A percentile compares a stretch with the other conserved stretches of the same genome.
phyloP scores from a whole-genome alignment of 768 basidiomycete species.

The Tephrocybe sp. region DNA sequence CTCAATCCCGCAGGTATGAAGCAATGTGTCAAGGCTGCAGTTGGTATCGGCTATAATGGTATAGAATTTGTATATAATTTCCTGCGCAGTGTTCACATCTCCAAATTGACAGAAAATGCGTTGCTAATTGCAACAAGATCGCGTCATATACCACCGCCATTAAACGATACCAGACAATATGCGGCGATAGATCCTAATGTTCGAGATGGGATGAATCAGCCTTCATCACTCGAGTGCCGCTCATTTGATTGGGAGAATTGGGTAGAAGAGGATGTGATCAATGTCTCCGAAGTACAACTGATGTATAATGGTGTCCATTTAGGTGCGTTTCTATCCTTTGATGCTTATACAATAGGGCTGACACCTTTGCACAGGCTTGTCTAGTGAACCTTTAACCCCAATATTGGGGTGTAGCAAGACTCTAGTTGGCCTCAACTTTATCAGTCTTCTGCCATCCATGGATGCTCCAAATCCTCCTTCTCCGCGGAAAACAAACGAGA shows the following conservation, averaged over 20 bases:
- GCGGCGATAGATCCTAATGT: constrained; percentile 43
- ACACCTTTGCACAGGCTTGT: constrained; percentile 34
- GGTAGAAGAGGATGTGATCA: constrained; percentile 58
- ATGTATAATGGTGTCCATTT: constrained; percentile 41
- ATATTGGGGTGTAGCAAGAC: constrained; percentile 33
- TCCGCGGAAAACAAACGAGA: constrained; percentile 20
- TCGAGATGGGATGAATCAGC: constrained; percentile 28
- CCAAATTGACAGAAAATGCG: constrained; percentile 40
- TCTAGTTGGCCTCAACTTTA: constrained; percentile 45
- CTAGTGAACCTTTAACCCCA: constrained; percentile 42
- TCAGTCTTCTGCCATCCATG: constrained; percentile 24
- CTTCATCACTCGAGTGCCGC: constrained; percentile 23
- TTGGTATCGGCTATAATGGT: constrained; percentile 64
- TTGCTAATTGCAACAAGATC: constrained; percentile 66
- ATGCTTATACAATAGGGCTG: neutral
- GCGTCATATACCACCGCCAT: constrained; percentile 38
- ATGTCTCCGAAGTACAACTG: constrained; percentile 58
- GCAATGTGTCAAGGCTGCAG: constrained; percentile 55
- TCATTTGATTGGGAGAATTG: constrained; percentile 48
- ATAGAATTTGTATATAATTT: constrained; percentile 3
- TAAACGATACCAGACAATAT: constrained; percentile 23
- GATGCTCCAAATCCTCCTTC: constrained; percentile 9
- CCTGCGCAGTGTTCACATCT: neutral
- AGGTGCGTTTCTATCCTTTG: constrained; percentile 30
- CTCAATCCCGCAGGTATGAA: constrained; percentile 35